Percentiles rank a stretch among this genome's conserved stretches.
phyloP scores from a whole-genome alignment of 257 asterid species.

The Solanum raphanifolium region DNA sequence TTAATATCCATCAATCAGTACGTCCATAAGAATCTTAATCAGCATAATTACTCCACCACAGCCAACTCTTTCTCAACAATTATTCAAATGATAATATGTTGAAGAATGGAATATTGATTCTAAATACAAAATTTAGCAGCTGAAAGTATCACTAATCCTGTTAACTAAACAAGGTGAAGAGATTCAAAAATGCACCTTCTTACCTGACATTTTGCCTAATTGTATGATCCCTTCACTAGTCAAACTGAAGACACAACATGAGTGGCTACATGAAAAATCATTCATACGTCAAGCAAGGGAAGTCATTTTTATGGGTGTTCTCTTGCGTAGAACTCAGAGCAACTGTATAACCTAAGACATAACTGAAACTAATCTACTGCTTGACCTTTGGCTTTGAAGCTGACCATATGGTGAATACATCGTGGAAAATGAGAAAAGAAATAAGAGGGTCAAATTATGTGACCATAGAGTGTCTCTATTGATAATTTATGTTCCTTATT shows the following conservation, averaged over 20 bases:
- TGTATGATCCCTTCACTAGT: neutral
- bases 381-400: neutral
- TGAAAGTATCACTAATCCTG: neutral
- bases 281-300: neutral
- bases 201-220: neutral
- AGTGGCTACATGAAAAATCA: neutral
- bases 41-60: neutral
- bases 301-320: neutral
- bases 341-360: neutral
- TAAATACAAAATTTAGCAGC: neutral
- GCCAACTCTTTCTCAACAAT: neutral
- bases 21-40: neutral
- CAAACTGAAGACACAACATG: neutral
- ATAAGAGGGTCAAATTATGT: neutral
- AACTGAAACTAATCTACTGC: neutral
- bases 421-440: neutral
- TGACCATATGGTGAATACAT: neutral
- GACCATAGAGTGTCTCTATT: neutral
- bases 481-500: neutral
- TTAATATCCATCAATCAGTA: neutral
- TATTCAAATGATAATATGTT: neutral
- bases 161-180: neutral
- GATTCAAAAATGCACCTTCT: neutral
- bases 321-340: neutral
- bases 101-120: neutral